Evolutionary conservation across 202 grass and related monocot genomes (phyloP).

Genomic region (Eragrostis tef): DNA sequence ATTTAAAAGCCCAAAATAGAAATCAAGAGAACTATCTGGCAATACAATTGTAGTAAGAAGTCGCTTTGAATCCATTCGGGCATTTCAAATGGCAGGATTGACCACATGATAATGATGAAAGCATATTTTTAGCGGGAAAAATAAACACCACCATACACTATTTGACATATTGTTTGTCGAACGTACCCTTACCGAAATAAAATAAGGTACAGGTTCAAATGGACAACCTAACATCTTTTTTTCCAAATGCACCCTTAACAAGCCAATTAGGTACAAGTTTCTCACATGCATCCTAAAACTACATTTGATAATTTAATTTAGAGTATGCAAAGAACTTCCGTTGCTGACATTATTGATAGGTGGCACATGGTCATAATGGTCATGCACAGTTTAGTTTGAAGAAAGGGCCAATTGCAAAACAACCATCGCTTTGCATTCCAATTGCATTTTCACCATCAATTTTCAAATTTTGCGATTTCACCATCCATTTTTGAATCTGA

Average conservation of each 20-base stretch:
- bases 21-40: background rate
- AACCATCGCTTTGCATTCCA: too few species aligned
- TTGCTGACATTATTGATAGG: slow-evolving; percentile 12
- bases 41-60: background rate
- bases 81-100: background rate
- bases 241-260: too few species aligned
- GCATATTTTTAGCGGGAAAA: background rate
- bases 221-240: too few species aligned
- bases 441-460: too few species aligned
- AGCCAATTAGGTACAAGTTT: too few species aligned
- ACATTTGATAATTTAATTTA: too few species aligned
- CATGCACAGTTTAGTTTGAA: background rate
- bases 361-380: background rate
- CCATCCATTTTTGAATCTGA: too few species aligned
- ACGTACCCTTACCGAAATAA: too few species aligned
- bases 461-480: too few species aligned
- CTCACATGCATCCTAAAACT: too few species aligned
- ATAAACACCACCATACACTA: background rate
- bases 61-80: background rate
- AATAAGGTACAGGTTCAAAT: too few species aligned
- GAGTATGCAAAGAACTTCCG: background rate
- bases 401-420: too few species aligned
- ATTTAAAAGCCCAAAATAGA: background rate
- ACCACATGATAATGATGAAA: background rate
- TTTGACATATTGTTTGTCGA: background rate